Conservation (phyloP, 495 filamentous ascomycete genomes). For the Parmelia sp. region DNA sequence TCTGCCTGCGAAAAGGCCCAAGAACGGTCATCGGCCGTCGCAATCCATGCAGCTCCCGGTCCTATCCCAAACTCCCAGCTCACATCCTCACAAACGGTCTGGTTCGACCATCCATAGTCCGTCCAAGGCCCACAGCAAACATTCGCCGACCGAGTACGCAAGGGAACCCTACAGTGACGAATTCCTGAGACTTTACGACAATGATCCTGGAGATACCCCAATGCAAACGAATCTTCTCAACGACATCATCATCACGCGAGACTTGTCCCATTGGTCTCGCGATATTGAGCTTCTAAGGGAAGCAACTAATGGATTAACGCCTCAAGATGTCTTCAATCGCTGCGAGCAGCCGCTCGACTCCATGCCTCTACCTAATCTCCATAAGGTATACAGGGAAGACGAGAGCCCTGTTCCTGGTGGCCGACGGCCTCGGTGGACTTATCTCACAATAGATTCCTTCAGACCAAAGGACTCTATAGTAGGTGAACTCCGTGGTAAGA, state of each 20-base stretch:
- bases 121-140: constrained; percentile 39
- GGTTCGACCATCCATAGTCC: constrained; percentile 47
- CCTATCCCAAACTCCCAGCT: constrained; percentile 33
- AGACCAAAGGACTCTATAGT: constrained; percentile 64
- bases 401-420: constrained; percentile 38
- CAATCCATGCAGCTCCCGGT: constrained; percentile 59
- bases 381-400: constrained; percentile 43
- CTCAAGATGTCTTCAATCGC: constrained; percentile 45
- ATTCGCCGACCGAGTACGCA: constrained; percentile 47
- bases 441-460: constrained; percentile 55
- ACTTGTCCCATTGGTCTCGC: constrained; percentile 65
- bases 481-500: constrained; percentile 79
- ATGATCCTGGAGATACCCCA: constrained; percentile 48
- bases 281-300: constrained; percentile 47
- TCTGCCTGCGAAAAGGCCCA: constrained; percentile 62
- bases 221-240: constrained; percentile 61
- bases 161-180: constrained; percentile 62
- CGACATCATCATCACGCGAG: constrained; percentile 58
- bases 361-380: constrained; percentile 45
- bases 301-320: constrained; percentile 38
- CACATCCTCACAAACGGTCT: constrained; percentile 46
- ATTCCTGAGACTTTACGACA: constrained; percentile 65
- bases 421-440: constrained; percentile 58
- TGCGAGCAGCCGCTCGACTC: constrained; percentile 50
- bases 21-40: constrained; percentile 65